Base-by-base conservation (phyloP, 1,139 yeast genomes). In the Diutina catenulata region DNA sequence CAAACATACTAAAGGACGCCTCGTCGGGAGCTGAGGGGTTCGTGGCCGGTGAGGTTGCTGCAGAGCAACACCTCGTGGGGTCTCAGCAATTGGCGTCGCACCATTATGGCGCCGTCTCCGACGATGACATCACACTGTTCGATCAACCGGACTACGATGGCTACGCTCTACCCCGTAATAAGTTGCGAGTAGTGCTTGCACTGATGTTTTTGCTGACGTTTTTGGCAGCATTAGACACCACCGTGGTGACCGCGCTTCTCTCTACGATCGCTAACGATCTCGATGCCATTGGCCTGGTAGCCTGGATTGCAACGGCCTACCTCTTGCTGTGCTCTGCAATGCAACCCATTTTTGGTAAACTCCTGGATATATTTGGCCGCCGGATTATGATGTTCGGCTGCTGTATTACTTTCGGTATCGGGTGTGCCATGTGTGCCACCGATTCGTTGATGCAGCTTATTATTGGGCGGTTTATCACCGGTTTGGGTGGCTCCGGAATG, bases 401-500 rank as follows among this genome's bases (percentile, higher is more conserved):
- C 47, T 53, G 62, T 25, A 44, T 47, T 1, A 49, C 64, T 33
- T 67, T 67, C 46, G 58, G 59, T 8, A 33, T 62, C 8, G 72
- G 73, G 0, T 67, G 73, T 43, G 42, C 51, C 13, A 57, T 67
- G 37, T 62, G 70, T 45, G 61, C 56, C 2, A 62, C 72, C 3
- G 55, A 57, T 40, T 59, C 69, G 4, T 56, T 70, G 36, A 36
- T 47, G n/a, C 43, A 55, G 47, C 66, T 87, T 41, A 76, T 83
- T 2, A 42, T 73, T 16, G 94, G 76, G 3, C 55, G 77, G 42
- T 65, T 70, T 43, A 55, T 72, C 29, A 68, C 76, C 7, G 78
- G 78, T 7, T 60, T 68, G 45, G 78, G 78, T n/a, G 77, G 76
- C 13, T 69, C 74, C 1, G 78, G 78, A 0, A 62, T 70, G 43